Base-by-base conservation (phyloP, 2,329 filamentous ascomycete species). In the Akanthomyces lecanii region DNA sequence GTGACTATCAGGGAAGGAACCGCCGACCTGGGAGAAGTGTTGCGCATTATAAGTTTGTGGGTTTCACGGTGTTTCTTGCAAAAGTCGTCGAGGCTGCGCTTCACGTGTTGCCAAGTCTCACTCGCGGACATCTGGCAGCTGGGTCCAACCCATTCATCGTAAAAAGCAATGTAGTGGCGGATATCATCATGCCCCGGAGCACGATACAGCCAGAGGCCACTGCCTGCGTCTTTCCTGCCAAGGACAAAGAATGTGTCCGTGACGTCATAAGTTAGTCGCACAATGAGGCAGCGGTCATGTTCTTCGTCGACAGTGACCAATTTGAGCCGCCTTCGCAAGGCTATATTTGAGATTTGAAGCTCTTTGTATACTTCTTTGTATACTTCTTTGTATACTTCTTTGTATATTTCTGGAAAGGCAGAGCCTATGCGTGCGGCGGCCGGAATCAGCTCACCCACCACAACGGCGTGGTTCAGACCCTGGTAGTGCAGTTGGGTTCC, bases 41-140 rank as follows among this genome's bases (percentile, higher is more conserved):
- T 12, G 36, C 42, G 12, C 14, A n/a, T 21, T 2, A 4, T 12
- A 44, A n/a, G 42, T 12, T 44, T 44, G 42, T 2, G n/a, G 11
- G 7, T 10, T 14, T 40, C 3, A 5, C 45, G 30, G 18, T 40
- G 42, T 6, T 5, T 1, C 14, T 25, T 4, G 52, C 52, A 30
- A 14, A 55, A 55, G 5, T 4, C 0, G 21, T 25, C 2, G 38
- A 55, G 33, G 2, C 16, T 42, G 23, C 12, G 5, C 5, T 33
- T 25, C 5, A 54, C 18, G 3, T 10, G 1, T 3, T 0, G 4
- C 30, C 1, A 33, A 38, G 25, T 40, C 11, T 3, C 0, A 4
- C 1, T 14, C 10, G 7, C 4, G 14, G 52, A 25, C 5, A 0
- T 5, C 5, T 8, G 21, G 16, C 14, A 3, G 3, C 36, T 5